Percentiles rank a stretch among this genome's conserved stretches.
phyloP scores from a whole-genome alignment of 2,329 filamentous ascomycete species.

The Fragosphaeria purpurea region DNA sequence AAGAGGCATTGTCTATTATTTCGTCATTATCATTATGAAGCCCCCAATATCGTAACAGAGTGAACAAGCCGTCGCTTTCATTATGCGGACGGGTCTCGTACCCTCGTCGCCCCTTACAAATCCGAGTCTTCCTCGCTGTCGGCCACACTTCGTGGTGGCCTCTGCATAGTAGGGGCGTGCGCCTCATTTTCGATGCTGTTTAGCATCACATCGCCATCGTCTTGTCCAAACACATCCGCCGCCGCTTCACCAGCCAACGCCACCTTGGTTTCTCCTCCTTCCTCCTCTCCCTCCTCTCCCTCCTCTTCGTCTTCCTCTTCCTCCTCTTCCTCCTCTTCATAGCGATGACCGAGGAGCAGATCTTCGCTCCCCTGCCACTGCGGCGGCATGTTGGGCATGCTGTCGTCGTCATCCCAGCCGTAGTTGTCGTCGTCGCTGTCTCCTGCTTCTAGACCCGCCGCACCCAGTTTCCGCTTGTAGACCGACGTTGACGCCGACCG shows the following conservation, averaged over 20 bases:
- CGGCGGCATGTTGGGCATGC: conserved; percentile 49
- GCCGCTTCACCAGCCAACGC: background rate
- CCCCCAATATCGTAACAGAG: too few relatives aligned
- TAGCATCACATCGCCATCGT: background rate
- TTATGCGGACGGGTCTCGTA: too few relatives aligned
- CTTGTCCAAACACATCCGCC: background rate
- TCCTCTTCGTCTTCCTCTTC: conserved; percentile 5
- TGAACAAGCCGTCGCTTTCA: too few relatives aligned
- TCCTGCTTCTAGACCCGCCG: conserved; percentile 51
- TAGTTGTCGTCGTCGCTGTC: conserved; percentile 58
- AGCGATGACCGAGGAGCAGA: conserved; percentile 36
- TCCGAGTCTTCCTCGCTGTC: conserved; percentile 15
- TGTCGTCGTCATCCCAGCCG: conserved; percentile 58
- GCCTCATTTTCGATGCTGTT: background rate
- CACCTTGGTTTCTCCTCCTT: background rate
- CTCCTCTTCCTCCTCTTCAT: conserved; percentile 11
- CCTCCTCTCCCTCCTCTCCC: background rate
- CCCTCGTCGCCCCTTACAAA: background rate
- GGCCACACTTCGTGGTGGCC: conserved; percentile 9
- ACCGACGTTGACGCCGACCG: conserved; percentile 13
- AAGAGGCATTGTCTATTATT: too few relatives aligned
- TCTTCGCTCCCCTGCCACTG: conserved; percentile 61
- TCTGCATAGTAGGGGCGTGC: background rate
- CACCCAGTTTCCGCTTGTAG: conserved; percentile 54
- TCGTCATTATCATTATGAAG: too few relatives aligned